Evolutionary conservation across 2,329 filamentous ascomycete genomes (phyloP).

Genomic region (Stemphylium lycopersici): DNA sequence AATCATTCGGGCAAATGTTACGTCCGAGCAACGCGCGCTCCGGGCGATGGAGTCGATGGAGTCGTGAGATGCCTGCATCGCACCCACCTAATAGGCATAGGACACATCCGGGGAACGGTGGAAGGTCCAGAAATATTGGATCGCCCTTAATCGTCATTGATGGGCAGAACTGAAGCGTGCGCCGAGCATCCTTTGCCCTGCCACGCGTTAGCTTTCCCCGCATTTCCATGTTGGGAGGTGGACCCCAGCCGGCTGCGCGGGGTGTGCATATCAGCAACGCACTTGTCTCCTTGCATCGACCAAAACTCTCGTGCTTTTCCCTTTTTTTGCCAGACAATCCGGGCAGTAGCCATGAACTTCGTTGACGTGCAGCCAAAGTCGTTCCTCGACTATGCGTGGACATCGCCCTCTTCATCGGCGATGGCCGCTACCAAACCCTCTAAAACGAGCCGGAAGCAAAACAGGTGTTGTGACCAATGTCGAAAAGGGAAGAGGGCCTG

Average conservation of each 20-base stretch:
- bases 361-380: constrained; percentile 45
- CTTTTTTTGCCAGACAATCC: constrained; percentile 36
- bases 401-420: constrained; percentile 35
- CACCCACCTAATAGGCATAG: not conserved
- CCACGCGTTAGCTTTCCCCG: constrained; percentile 36
- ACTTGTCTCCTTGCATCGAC: constrained; percentile 15
- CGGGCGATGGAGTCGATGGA: not conserved
- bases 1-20: not conserved
- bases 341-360: constrained; percentile 42
- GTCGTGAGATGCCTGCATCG: not conserved
- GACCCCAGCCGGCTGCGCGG: constrained; percentile 32
- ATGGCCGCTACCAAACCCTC: constrained; percentile 32
- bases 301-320: constrained; percentile 31
- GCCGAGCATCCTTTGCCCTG: constrained; percentile 11
- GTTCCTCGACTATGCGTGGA: constrained; percentile 47
- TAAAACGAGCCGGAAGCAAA: constrained; percentile 49
- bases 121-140: not conserved
- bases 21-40: not conserved
- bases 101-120: not conserved
- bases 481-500: constrained; percentile 55
- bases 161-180: constrained; percentile 1
- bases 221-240: constrained; percentile 29
- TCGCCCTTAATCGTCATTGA: not conserved
- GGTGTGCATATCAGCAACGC: constrained; percentile 37
- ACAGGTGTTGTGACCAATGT: constrained; percentile 56